phyloP scores from a whole-genome alignment of 495 filamentous ascomycete genomes.

The Pyrenula aspistea region DNA sequence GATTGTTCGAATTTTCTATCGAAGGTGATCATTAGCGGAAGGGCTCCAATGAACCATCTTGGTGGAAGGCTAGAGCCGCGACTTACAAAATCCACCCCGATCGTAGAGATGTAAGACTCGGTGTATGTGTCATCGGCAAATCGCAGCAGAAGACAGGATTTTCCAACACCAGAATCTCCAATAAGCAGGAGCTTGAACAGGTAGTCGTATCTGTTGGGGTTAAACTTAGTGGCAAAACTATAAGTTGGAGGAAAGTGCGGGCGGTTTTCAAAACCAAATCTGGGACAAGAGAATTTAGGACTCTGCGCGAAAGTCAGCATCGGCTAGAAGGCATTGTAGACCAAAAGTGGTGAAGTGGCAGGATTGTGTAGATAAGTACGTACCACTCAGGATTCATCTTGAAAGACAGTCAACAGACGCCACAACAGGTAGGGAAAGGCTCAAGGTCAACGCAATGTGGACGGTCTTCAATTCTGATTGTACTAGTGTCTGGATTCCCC shows the following conservation, averaged over 20 bases:
- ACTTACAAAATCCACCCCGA: conserved; percentile 97
- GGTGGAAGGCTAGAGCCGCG: conserved; percentile 1
- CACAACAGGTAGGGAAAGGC: no score
- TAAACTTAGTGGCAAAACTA: conserved; percentile 2
- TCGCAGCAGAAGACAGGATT: conserved; percentile 93
- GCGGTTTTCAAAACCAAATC: not conserved
- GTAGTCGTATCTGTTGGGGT: conserved; percentile 81
- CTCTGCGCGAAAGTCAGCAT: conserved; percentile 4
- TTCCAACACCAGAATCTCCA: conserved; percentile 98
- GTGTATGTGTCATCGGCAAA: conserved; percentile 99
- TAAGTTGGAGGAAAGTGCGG: not conserved
- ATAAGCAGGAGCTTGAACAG: conserved; percentile 99
- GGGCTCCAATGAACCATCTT: conserved; percentile 1
- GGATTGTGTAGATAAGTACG: no score
- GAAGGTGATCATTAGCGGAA: conserved; percentile 14
- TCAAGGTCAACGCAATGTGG: no score
- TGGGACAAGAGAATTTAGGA: conserved; percentile 4
- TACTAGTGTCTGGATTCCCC: not conserved
- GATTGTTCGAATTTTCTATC: conserved; percentile 97
- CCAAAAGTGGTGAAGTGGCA: no score
- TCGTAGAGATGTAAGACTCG: conserved; percentile 99
- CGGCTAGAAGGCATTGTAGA: no score
- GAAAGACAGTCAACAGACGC: conserved; percentile 14
- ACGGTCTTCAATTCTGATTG: no score
- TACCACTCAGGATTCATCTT: conserved; percentile 96